Percentiles rank a stretch among this genome's conserved stretches.
Evolutionary conservation across 2,329 filamentous ascomycete species (phyloP).

Genomic region (Xylogone sp.): DNA sequence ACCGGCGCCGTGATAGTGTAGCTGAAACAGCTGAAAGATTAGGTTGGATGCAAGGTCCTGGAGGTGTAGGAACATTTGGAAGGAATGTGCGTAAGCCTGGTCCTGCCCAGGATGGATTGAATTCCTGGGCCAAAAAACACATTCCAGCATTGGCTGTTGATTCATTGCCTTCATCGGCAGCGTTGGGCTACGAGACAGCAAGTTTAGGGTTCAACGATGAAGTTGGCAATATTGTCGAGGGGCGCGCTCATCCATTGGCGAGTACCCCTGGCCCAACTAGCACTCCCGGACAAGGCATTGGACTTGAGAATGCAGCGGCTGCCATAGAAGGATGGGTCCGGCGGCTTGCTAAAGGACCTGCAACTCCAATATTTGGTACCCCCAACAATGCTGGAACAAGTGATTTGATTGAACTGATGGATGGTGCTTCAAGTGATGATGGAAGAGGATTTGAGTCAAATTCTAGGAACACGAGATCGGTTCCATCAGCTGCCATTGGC

Average conservation of each 20-base stretch:
- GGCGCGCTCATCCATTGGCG: conserved; percentile 1
- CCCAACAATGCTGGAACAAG: conserved; percentile 41
- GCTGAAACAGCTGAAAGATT: conserved; percentile 38
- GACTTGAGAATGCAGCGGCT: conserved; percentile 78
- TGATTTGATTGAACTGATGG: conserved; percentile 70
- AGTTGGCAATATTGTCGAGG: conserved; percentile 41
- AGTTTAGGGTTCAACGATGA: conserved; percentile 45
- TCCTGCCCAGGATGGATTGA: conserved; percentile 79
- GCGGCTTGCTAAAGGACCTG: conserved; percentile 67
- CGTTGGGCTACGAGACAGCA: conserved; percentile 58
- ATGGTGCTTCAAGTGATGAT: conserved; percentile 55
- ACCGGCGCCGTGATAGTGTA: conserved; percentile 26
- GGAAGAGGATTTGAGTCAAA: conserved; percentile 32
- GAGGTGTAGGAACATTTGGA: conserved; percentile 80
- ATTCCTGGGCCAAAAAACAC: conserved; percentile 79
- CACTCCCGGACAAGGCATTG: conserved; percentile 30
- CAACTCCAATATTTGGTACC: conserved; percentile 40
- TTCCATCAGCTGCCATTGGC: conserved; percentile 10
- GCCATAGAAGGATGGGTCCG: conserved; percentile 89
- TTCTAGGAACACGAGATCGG: conserved; percentile 13
- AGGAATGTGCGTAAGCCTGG: conserved; percentile 70
- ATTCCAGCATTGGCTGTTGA: conserved; percentile 75
- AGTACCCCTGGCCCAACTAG: conserved; percentile 33
- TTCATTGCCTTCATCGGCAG: conserved; percentile 59
- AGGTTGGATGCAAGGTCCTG: conserved; percentile 74